These are phyloP conservation scores for Penstemon davidsonii DNA, from an alignment of 257 asterid genomes.

Conservation along the genomic window DNA sequence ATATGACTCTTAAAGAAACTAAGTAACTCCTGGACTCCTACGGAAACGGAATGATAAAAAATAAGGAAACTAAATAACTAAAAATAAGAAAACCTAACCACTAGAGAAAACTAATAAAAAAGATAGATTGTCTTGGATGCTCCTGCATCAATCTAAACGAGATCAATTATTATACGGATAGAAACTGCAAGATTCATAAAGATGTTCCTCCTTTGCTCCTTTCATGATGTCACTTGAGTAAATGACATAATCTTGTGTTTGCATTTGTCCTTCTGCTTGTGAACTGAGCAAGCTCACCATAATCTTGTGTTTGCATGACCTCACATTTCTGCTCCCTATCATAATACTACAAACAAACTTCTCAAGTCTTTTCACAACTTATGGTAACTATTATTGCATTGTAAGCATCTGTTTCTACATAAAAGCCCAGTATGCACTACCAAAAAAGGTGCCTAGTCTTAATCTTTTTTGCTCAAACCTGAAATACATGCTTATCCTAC, in stretches of 20 bases:
- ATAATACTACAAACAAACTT: not conserved
- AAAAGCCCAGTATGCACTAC: not conserved
- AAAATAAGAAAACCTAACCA: no score
- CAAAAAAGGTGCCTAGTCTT: not conserved
- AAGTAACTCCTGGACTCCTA: no score
- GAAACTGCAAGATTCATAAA: not conserved
- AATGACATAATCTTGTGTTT: not conserved
- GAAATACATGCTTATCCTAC: not conserved
- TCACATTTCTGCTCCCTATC: not conserved
- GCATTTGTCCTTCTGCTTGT: not conserved
- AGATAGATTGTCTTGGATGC: no score
- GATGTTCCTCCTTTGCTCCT: not conserved
- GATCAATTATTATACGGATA: not conserved
- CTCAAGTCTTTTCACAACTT: not conserved
- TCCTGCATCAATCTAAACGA: not conserved
- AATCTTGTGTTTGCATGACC: not conserved
- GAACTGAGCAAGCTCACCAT: no score
- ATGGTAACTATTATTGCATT: not conserved
- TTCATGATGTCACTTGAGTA: not conserved
- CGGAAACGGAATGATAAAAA: no score
- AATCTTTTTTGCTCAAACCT: not conserved
- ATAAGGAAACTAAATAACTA: no score
- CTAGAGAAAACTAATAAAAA: no score
- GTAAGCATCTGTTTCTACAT: constrained; percentile 3
- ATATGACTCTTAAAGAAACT: no score